phyloP scores from a whole-genome alignment of 495 filamentous ascomycete genomes.

The Trypethelium eluteriae region DNA sequence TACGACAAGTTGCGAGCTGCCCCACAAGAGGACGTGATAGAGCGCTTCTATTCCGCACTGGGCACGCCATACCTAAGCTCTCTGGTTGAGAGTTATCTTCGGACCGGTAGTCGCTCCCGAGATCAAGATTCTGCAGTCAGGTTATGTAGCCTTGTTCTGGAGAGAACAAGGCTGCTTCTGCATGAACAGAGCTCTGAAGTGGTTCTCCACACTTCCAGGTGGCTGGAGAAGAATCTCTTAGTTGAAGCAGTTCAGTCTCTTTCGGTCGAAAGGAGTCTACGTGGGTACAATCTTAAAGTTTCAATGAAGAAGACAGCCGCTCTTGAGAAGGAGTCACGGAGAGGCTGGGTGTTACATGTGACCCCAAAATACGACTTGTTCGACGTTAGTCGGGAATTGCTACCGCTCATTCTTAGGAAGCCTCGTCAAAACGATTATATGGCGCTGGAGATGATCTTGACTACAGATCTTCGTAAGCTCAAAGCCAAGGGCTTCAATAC shows the following conservation, averaged over 20 bases:
- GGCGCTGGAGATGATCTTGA: constrained; percentile 79
- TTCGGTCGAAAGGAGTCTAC: constrained; percentile 63
- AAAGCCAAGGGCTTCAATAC: constrained; percentile 87
- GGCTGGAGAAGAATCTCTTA: constrained; percentile 78
- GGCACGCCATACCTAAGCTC: constrained; percentile 52
- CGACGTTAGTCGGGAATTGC: constrained; percentile 78
- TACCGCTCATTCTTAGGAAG: constrained; percentile 67
- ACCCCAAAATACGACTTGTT: constrained; percentile 68
- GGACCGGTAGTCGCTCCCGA: constrained; percentile 44
- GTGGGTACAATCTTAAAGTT: constrained; percentile 56
- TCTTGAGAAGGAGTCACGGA: constrained; percentile 45
- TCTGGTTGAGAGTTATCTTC: constrained; percentile 54
- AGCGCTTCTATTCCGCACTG: constrained; percentile 68
- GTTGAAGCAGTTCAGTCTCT: constrained; percentile 72
- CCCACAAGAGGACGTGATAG: constrained; percentile 78
- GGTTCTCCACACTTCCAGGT: constrained; percentile 74
- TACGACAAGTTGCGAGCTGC: constrained; percentile 70
- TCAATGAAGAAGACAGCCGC: constrained; percentile 63
- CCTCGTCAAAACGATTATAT: constrained; percentile 78
- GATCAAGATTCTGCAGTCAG: constrained; percentile 50
- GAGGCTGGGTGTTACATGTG: constrained; percentile 48
- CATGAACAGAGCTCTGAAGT: constrained; percentile 60
- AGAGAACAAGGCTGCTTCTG: constrained; percentile 80
- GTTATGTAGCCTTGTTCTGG: constrained; percentile 69
- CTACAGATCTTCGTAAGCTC: constrained; percentile 68